Evolutionary conservation across 306 rosid species (phyloP), one percentile per base, ranked within the genome.

Genomic region (Astragalus glycyphyllos): DNA sequence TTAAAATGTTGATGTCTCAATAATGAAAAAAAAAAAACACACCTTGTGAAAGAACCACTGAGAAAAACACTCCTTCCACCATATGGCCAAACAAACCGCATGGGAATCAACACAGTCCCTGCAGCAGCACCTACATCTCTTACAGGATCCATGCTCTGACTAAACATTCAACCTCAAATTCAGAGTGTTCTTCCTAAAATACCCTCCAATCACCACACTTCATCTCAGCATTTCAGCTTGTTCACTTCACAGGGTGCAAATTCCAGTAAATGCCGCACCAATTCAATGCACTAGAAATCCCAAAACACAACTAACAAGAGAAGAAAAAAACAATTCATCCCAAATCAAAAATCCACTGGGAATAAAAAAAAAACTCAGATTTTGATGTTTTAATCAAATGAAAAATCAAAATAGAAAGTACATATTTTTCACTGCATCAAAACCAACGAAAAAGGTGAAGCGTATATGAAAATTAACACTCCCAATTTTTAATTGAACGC

Each of bases 21-120:
- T 1, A 59, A 61, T 75, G 8, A 71, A 59, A 48, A 63, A 59
- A 48, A 63, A 40, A 46, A 81, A 1, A 70, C 79, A 49, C 83
- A 88, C 98, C 92, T 75, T n/a, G 90, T 81, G 77, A 93, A 93
- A 69, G 97, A 90, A 68, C 98, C 98, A 76, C 84, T 85, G 31
- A 93, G 90, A 82, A 60, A 85, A 14, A 93, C 97, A 77, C 81
- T 86, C 38, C 86, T 84, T 59, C 98, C 98, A 10, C 98, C 98
- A 67, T 88, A 86, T n/a, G 84, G 92, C 98, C 98, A 93, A 55
- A 90, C 97, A 69, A 93, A 93, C 31, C 93, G 94, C 94, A 84
- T 83, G 42, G 96, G 98, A 77, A 93, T 80, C 77, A 87, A 54
- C 83, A 92, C 79, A 15, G 92, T 74, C 61, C 83, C 88, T 29